Evolutionary conservation across 2,329 filamentous ascomycete genomes (phyloP).

Genomic region (Aureobasidium sp.): DNA sequence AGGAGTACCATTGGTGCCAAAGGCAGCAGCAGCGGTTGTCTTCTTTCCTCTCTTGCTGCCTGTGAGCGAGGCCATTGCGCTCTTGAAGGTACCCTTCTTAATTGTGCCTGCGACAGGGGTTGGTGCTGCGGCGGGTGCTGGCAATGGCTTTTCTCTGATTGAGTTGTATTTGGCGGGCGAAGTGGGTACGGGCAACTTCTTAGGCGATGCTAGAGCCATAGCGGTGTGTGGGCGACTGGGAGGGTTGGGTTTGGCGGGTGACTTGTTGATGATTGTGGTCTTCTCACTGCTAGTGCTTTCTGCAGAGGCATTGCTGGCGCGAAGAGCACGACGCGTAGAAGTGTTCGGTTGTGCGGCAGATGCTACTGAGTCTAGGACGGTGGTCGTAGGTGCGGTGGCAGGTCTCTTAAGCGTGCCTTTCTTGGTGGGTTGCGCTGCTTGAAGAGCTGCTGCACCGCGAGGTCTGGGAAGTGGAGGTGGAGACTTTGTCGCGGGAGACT

Average conservation of each 20-base stretch:
- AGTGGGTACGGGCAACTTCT: slow-evolving; percentile 13
- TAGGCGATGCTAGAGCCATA: slow-evolving; percentile 21
- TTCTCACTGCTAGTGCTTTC: slow-evolving; percentile 54
- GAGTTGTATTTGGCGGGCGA: slow-evolving; percentile 9
- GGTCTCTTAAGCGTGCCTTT: slow-evolving; percentile 11
- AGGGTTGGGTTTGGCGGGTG: slow-evolving; percentile 22
- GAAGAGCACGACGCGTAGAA: background rate
- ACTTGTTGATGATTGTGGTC: slow-evolving; percentile 55
- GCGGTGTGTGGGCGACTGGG: slow-evolving; percentile 30
- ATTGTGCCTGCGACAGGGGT: slow-evolving; percentile 27
- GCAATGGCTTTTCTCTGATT: slow-evolving; percentile 24
- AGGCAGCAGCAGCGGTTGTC: slow-evolving; percentile 39
- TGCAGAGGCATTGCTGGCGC: slow-evolving; percentile 7
- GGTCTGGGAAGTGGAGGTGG: slow-evolving; percentile 9
- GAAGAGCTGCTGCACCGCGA: background rate
- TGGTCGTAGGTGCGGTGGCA: slow-evolving; percentile 23
- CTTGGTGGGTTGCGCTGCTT: background rate
- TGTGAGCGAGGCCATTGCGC: slow-evolving; percentile 46
- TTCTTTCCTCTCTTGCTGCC: slow-evolving; percentile 34
- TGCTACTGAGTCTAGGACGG: slow-evolving; percentile 45
- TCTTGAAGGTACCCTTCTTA: slow-evolving; percentile 50
- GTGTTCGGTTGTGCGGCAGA: slow-evolving; percentile 51
- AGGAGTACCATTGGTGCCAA: slow-evolving; percentile 30
- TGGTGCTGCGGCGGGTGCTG: slow-evolving; percentile 18
- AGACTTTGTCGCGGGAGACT: slow-evolving; percentile 31